Percentiles rank a stretch among this genome's conserved stretches.
Evolutionary conservation across 176 grass and related monocot species (phyloP).

Genomic region (Paspalum vaginatum): DNA sequence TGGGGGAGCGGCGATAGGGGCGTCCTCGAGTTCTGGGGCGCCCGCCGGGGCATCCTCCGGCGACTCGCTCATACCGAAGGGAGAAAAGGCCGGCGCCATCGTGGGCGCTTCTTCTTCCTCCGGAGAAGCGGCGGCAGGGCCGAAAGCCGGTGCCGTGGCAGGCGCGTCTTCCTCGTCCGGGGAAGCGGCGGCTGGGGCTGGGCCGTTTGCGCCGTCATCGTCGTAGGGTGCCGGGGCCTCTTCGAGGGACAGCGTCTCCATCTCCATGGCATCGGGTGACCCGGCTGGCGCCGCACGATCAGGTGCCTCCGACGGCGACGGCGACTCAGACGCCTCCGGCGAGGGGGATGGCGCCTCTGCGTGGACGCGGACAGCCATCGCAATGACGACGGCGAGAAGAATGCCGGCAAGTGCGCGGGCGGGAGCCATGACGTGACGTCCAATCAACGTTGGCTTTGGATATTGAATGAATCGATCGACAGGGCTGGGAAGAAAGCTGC

Average conservation of each 20-base stretch:
- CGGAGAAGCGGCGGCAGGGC: not conserved
- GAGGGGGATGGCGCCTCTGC: conserved; percentile 37
- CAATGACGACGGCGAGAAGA: conserved; percentile 32
- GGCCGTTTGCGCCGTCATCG: not conserved
- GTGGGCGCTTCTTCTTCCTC: not conserved
- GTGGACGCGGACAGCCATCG: not conserved
- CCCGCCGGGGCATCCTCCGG: conserved; percentile 22
- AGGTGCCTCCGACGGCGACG: not conserved
- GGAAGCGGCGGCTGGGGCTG: not conserved
- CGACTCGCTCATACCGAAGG: too few relatives aligned
- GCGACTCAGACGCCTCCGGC: conserved; percentile 18
- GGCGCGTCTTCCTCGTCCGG: not conserved
- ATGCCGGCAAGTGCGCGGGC: conserved; percentile 15
- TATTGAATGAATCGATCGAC: not conserved
- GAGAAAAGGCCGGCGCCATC: not conserved
- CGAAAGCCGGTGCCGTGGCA: not conserved
- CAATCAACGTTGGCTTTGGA: not conserved
- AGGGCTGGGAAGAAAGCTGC: not conserved
- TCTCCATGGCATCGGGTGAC: not conserved
- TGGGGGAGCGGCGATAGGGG: not conserved
- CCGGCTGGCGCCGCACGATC: not conserved
- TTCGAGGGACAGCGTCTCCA: conserved; percentile 6
- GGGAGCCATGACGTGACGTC: conserved; percentile 34
- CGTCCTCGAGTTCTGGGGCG: conserved; percentile 1
- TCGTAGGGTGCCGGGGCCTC: not conserved